A percentile compares a stretch with the other conserved stretches of the same genome.
Evolutionary conservation across 345 rosid genomes (phyloP).

Genomic region (Carallia brachiata): DNA sequence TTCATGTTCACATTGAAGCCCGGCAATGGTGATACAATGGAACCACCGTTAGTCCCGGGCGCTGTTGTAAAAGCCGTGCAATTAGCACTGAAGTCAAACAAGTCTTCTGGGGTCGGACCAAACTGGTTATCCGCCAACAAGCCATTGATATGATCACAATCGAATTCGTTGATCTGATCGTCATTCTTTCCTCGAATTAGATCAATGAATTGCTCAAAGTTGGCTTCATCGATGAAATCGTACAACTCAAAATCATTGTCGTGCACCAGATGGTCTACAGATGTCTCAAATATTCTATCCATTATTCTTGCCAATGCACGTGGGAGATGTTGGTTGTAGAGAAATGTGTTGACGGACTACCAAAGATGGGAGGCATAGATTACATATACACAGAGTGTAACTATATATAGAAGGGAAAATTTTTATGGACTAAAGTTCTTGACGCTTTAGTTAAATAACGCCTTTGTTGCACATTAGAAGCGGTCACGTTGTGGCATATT

Average conservation of each 20-base stretch:
- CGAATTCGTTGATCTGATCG: constrained; percentile 27
- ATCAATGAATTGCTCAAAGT: constrained; percentile 54
- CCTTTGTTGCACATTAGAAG: too few species aligned
- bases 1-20: constrained; percentile 38
- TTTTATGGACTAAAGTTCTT: too few species aligned
- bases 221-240: constrained; percentile 50
- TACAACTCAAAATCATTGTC: constrained; percentile 38
- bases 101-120: constrained; percentile 30
- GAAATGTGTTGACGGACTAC: background rate
- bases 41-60: constrained; percentile 28
- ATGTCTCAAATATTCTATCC: background rate
- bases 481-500: too few species aligned
- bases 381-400: too few species aligned
- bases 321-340: background rate
- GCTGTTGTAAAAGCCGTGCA: constrained; percentile 5
- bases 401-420: too few species aligned
- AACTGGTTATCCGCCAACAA: constrained; percentile 30
- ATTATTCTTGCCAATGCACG: background rate
- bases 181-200: constrained; percentile 52
- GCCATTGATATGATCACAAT: constrained; percentile 32
- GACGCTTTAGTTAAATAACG: too few species aligned
- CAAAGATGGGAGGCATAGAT: background rate
- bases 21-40: constrained; percentile 31
- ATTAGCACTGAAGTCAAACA: constrained; percentile 13
- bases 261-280: background rate